Base-by-base conservation (phyloP, 495 filamentous ascomycete species). In the Lophiostoma macrostomum region DNA sequence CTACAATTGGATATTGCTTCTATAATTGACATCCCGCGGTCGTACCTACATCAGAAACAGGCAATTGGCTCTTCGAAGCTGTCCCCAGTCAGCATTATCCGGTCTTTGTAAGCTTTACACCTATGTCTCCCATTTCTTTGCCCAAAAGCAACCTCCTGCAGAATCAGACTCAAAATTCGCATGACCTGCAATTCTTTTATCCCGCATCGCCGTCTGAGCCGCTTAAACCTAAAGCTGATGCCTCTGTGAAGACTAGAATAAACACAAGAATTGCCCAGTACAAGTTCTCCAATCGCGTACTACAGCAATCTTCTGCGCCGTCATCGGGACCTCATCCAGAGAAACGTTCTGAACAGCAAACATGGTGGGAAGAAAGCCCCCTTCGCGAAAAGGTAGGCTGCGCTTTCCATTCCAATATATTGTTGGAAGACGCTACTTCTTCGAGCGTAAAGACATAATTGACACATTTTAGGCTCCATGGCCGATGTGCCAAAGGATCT, bases 401-500 rank as follows among this genome's bases (percentile, higher is more conserved):
- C 28, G 23, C 45, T 56, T 49, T 35, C 36, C 35, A 25, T 38
- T 25, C 22, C 32, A n/a, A n/a, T n/a, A n/a, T n/a, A n/a, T n/a
- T 32, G 27, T 19, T 31, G n/a, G 5, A 19, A 18, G 13, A n/a
- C 4, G n/a, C 19, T 22, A n/a, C 30, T 36, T 25, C 13, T 18
- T 16, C 25, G 19, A 11, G n/a, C 30, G 44, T 22, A 24, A 18
- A 18, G 14, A 35, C 32, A 35, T 44, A 43, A 53, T 29, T 19
- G 13, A 32, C 27, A 23, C 27, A 11, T n/a, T n/a, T 11, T 58
- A 86, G 85, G 86, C 48, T 90, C 87, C 43, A 83, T 85, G 78
- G 77, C 83, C 63, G 85, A 88, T 73, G 71, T 94, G 69, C 89
- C 93, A 42, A 86, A 91, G 71, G 82, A 93, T 68, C 81, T 97